Conservation (phyloP, 1,139 yeast genomes). For the Geotrichum restrictum region DNA sequence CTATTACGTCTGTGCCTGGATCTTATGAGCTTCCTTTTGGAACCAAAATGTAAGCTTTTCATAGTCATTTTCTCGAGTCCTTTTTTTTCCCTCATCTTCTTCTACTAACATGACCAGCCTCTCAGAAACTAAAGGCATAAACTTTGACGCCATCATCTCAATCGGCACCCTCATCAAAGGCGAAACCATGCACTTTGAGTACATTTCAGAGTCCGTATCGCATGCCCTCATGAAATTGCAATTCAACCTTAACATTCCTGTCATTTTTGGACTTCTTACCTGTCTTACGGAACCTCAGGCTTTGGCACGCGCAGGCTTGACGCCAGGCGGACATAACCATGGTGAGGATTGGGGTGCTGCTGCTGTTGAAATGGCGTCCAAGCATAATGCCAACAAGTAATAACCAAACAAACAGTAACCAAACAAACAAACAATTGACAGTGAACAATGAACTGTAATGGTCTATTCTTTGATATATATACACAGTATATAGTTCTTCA, state of each 20-base stretch:
- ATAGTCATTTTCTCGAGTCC: constrained; percentile 14
- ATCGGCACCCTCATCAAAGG: constrained; percentile 95
- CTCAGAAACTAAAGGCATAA: constrained; percentile 44
- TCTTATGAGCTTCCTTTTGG: constrained; percentile 90
- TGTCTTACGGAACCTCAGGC: constrained; percentile 95
- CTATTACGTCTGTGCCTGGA: constrained; percentile 86
- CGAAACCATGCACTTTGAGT: constrained; percentile 96
- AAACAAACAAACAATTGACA: background rate
- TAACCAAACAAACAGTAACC: background rate
- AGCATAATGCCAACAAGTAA: constrained; percentile 17
- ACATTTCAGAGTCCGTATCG: constrained; percentile 87
- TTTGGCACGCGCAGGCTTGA: constrained; percentile 84
- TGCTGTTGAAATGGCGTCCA: constrained; percentile 83
- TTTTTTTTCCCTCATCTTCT: too few relatives aligned
- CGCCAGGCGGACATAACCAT: constrained; percentile 77
- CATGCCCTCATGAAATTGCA: constrained; percentile 82
- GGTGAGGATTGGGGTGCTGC: constrained; percentile 99
- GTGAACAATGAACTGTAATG: too few relatives aligned
- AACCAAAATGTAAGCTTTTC: constrained; percentile 39
- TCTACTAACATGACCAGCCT: constrained; percentile 46
- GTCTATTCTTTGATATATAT: too few relatives aligned
- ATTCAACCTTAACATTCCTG: constrained; percentile 66
- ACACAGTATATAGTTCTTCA: too few relatives aligned
- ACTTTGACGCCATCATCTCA: constrained; percentile 83
- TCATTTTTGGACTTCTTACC: constrained; percentile 88